Evolutionary conservation across 2,329 filamentous ascomycete species (phyloP), one percentile per base, ranked within the genome.

Genomic region (Stemphylium vesicarium): DNA sequence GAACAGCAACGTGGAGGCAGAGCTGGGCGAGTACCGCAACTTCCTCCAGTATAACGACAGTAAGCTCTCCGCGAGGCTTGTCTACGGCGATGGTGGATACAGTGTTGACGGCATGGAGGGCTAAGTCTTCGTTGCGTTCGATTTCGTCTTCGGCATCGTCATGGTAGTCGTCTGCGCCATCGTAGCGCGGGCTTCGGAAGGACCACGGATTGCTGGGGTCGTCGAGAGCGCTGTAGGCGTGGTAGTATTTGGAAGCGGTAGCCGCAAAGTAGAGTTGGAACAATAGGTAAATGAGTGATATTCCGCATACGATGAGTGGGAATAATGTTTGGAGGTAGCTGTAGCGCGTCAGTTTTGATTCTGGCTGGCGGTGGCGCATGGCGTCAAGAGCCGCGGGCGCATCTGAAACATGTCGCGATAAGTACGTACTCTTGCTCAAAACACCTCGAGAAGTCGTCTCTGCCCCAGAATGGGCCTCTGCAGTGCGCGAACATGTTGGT

Each of bases 301-400:
- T 65, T 59, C 78, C 83, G 75, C 92, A 85, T 53, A 89, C 81
- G 57, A 88, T 78, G 57, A 95, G 80, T 50, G 95, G 95, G 50
- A 98, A 82, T 41, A 96, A 80, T 57, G 91, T 86, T 76, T 91
- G 88, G 49, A 96, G 84, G 75, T 90, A 93, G 75, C 91, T 94
- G 73, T 15, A 43, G 33, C 37, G 35, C 45, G 22, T 53, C 40
- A 49, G 50, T 46, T 16, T 5, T n/a, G 11, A n/a, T 48, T n/a
- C 50, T 20, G 38, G 12, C 53, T 26, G 4, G 33, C 33, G 52
- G 26, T 41, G 44, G 41, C 46, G 39, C 48, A 36, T 44, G 16
- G 49, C 40, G 16, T 35, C 22, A 16, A 41, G 11, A 35, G 39
- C 38, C 20, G 47, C 31, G 36, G 44, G 41, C 46, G 39, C 20